Base-by-base conservation (phyloP, 2,329 filamentous ascomycete genomes). In the Aquanectria penicillioides region DNA sequence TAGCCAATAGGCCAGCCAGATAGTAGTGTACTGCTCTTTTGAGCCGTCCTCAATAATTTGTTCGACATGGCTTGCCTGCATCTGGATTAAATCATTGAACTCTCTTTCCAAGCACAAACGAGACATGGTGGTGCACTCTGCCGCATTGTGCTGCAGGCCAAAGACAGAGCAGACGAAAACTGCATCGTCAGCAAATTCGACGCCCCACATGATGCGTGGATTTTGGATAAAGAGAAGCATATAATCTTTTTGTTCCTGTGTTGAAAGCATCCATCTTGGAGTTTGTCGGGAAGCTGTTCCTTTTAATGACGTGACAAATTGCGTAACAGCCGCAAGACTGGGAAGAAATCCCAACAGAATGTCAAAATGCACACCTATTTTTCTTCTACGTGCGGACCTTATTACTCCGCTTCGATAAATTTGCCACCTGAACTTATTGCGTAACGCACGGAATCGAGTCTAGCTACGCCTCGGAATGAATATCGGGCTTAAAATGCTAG, bases 1-100 rank as follows among this genome's bases (percentile, higher is more conserved):
- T 10, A 25, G 34, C 54, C 54, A 57, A n/a, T 46, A 57, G 15
- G 47, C 40, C 2, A 58, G 49, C 55, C 55, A 58, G 28, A 54
- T 25, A 11, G 17, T 5, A 2, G 34, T 38, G 6, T 22, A 17
- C 17, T 20, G 36, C 4, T 29, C 36, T 4, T 15, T 11, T 23
- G 34, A 25, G 9, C 36, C 47, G 18, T 40, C 34, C 17, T 50
- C 34, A 5, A 7, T 50, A 2, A 50, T 17, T 17, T 38, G 47
- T 9, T 50, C 47, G 36, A 22, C 13, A 2, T 36, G 37, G 12
- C 31, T 6, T 28, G 46, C 33, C 6, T 49, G 23, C 2, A 2
- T 17, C 13, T 34, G 20, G 33, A 49, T 49, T 3, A 49, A 33
- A 4, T 38, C 37, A 12, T 49, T 9, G 22, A 49, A 49, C 11